A percentile compares a stretch with the other conserved stretches of the same genome.
Conservation (phyloP, 371 early-diverging fungal species). For the Mucor circinelloides region DNA sequence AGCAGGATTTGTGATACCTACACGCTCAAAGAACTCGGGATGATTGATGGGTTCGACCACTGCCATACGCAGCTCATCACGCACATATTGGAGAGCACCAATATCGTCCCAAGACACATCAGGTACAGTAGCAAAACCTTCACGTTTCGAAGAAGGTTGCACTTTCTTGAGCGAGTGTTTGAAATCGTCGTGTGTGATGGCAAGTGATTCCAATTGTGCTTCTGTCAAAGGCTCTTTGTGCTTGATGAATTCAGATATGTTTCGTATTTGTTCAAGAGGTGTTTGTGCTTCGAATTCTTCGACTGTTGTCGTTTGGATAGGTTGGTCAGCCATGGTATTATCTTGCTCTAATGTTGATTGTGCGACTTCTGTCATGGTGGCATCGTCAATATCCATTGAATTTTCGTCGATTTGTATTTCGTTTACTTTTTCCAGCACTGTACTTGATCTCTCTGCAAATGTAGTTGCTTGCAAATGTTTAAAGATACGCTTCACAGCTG, state of each 20-base stretch:
- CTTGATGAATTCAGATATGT: constrained; percentile 74
- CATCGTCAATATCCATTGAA: constrained; percentile 49
- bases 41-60: constrained; percentile 96
- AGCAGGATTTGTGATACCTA: constrained; percentile 93
- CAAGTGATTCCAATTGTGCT: constrained; percentile 84
- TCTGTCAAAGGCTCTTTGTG: constrained; percentile 77
- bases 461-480: constrained; percentile 57
- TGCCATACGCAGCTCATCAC: constrained; percentile 94
- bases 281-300: constrained; percentile 59
- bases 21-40: constrained; percentile 88
- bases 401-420: constrained; percentile 9
- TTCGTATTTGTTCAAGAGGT: constrained; percentile 61
- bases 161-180: constrained; percentile 87
- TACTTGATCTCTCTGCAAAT: constrained; percentile 1
- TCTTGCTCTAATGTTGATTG: not conserved
- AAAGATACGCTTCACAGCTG: constrained; percentile 94
- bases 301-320: constrained; percentile 48
- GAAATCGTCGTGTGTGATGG: constrained; percentile 91
- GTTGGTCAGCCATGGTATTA: constrained; percentile 5
- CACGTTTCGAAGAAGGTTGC: constrained; percentile 97
- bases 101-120: constrained; percentile 96
- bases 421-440: not conserved
- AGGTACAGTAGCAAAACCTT: constrained; percentile 98
- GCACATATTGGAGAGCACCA: constrained; percentile 86
- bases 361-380: not conserved